Evolutionary conservation across 2,329 filamentous ascomycete species (phyloP).

Genomic region (Neonectria ditissima): DNA sequence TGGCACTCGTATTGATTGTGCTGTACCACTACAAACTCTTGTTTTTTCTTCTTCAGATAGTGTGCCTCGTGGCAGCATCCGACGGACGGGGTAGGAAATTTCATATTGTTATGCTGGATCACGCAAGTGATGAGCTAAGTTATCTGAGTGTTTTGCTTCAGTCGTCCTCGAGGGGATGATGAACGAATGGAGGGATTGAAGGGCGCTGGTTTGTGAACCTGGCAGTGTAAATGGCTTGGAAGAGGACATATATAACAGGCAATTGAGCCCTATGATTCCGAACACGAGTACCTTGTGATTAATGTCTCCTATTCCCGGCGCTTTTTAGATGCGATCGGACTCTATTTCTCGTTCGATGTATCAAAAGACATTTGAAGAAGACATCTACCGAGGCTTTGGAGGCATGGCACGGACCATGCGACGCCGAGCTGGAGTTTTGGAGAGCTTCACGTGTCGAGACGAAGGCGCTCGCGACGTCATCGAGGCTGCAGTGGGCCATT

Average conservation of each 20-base stretch:
- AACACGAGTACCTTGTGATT: not conserved
- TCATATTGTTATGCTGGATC: constrained; percentile 15
- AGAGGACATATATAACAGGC: not conserved
- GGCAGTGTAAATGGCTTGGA: not conserved
- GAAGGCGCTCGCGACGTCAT: constrained; percentile 29
- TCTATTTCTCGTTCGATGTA: not conserved
- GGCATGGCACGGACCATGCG: constrained; percentile 19
- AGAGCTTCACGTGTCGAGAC: constrained; percentile 41
- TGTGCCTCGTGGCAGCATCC: constrained; percentile 39
- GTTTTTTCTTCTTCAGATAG: constrained; percentile 40
- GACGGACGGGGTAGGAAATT: constrained; percentile 20
- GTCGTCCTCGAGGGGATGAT: not conserved
- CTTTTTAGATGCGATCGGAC: not conserved
- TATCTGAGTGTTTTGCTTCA: not conserved
- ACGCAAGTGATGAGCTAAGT: constrained; percentile 4
- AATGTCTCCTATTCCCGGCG: too few relatives aligned
- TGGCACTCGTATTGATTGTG: constrained; percentile 33
- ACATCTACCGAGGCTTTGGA: constrained; percentile 19
- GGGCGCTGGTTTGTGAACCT: not conserved
- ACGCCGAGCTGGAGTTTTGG: constrained; percentile 4
- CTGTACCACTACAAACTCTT: constrained; percentile 42
- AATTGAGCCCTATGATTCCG: not conserved
- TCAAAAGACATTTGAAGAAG: not conserved
- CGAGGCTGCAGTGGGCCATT: constrained; percentile 17
- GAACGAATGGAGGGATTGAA: not conserved